A percentile compares a stretch with the other conserved stretches of the same genome.
Conservation (phyloP, 208 protist species). For the Spongospora subterranea region DNA sequence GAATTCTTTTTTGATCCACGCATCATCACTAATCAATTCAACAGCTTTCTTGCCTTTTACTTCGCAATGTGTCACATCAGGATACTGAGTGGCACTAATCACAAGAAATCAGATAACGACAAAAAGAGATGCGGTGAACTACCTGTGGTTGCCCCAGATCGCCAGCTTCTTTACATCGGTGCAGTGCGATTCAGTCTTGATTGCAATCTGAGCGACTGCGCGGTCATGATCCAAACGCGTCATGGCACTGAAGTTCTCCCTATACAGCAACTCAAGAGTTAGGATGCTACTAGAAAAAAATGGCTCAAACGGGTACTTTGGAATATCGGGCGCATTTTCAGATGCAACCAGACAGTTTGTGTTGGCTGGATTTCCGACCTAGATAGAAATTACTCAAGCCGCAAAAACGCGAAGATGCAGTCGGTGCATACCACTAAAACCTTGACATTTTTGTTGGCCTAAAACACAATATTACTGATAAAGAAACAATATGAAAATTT, state of each 20-base stretch:
- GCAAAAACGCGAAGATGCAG: not conserved
- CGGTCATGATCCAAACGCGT: constrained; percentile 96
- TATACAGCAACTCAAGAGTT: not conserved
- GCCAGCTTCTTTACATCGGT: constrained; percentile 84
- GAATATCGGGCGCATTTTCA: constrained; percentile 74
- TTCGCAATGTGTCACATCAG: constrained; percentile 83
- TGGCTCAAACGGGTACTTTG: not conserved
- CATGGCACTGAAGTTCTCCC: constrained; percentile 88
- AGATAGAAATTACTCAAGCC: constrained; percentile 69
- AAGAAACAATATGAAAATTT: not conserved
- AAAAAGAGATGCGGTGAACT: not conserved
- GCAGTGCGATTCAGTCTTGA: constrained; percentile 68
- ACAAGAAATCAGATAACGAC: not conserved
- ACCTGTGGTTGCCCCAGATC: constrained; percentile 94
- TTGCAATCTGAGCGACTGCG: constrained; percentile 82
- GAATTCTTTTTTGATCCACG: constrained; percentile 80
- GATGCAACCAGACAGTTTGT: constrained; percentile 91
- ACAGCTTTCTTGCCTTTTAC: constrained; percentile 75
- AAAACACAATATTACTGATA: not conserved
- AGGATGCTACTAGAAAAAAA: not conserved
- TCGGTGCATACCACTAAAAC: constrained; percentile 66
- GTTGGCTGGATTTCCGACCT: constrained; percentile 96
- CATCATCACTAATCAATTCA: constrained; percentile 78
- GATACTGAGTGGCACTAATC: constrained; percentile 76
- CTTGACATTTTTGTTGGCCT: constrained; percentile 80